phyloP scores from a whole-genome alignment of 2,329 filamentous ascomycete species.

The Alternaria arbusti region DNA sequence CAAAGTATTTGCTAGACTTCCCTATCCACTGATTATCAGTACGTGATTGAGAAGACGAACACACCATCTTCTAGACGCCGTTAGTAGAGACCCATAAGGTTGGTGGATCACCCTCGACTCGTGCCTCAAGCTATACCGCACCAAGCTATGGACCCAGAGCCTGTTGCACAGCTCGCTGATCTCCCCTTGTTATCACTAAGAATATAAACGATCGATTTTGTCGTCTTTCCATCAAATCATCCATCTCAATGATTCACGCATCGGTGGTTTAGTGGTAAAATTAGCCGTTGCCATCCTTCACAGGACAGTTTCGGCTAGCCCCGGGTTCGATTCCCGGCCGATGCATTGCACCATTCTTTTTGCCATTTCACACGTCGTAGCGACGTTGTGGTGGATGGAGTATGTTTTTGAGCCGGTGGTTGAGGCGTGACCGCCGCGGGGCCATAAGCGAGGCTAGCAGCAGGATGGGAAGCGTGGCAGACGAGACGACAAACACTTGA shows the following conservation, averaged over 20 bases:
- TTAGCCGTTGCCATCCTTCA: conserved; percentile 25
- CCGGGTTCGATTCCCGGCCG: conserved; percentile 20
- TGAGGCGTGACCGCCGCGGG: neutral
- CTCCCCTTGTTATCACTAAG: too few relatives aligned
- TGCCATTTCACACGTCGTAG: neutral
- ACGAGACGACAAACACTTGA: neutral
- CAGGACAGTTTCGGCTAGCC: conserved; percentile 20
- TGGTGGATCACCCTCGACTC: neutral
- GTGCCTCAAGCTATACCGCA: neutral
- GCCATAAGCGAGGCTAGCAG: neutral
- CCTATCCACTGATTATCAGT: neutral
- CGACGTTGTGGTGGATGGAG: neutral
- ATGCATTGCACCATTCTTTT: neutral
- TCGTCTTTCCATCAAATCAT: neutral
- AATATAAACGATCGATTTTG: neutral
- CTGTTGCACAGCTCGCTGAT: neutral
- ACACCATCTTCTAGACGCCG: neutral
- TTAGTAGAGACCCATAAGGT: neutral
- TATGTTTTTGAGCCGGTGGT: neutral
- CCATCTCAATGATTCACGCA: neutral
- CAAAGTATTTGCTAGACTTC: neutral
- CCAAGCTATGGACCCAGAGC: neutral
- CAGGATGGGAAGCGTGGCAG: neutral
- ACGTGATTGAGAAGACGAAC: neutral
- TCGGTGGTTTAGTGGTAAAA: conserved; percentile 31